Percentiles rank a stretch among this genome's conserved stretches.
Evolutionary conservation across 164 flowering plant species (phyloP).

Genomic region (Tinospora cordifolia): DNA sequence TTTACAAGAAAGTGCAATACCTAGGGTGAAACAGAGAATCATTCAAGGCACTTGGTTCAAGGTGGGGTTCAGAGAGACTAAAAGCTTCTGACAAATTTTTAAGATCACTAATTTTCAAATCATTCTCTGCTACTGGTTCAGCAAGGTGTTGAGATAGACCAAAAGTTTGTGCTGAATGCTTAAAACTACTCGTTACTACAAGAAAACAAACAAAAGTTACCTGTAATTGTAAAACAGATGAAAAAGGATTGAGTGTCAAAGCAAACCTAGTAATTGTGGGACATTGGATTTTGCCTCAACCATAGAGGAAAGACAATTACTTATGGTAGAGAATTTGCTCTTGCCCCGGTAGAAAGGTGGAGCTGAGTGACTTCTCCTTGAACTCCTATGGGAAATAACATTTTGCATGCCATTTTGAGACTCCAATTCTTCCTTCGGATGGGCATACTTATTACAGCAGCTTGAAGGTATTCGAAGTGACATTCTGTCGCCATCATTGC

Average conservation of each 20-base stretch:
- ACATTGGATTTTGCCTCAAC: constrained; percentile 14
- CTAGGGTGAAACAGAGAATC: constrained; percentile 16
- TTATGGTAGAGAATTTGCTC: constrained; percentile 35
- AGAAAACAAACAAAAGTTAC: constrained; percentile 11
- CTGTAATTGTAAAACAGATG: constrained; percentile 8
- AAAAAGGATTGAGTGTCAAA: constrained; percentile 3
- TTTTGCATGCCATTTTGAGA: constrained; percentile 10
- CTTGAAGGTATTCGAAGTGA: constrained; percentile 12
- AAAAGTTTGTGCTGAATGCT: constrained; percentile 19
- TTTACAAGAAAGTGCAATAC: constrained; percentile 16
- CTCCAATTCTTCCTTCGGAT: constrained; percentile 8
- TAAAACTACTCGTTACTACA: constrained; percentile 28
- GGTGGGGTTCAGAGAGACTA: constrained; percentile 11
- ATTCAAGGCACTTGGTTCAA: constrained; percentile 14
- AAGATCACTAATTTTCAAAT: constrained; percentile 14
- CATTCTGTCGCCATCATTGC: constrained; percentile 7
- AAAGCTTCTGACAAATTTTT: constrained; percentile 19
- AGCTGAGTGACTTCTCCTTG: constrained; percentile 77
- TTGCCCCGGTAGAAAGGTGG: constrained; percentile 67
- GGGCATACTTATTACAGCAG: constrained; percentile 5
- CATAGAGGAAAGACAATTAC: constrained; percentile 9
- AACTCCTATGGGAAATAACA: constrained; percentile 17
- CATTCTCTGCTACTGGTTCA: constrained; percentile 16
- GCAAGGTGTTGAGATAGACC: constrained; percentile 11
- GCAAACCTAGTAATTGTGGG: constrained; percentile 30